phyloP scores from a whole-genome alignment of 805 yeast species.

The Kazachstania africana region DNA sequence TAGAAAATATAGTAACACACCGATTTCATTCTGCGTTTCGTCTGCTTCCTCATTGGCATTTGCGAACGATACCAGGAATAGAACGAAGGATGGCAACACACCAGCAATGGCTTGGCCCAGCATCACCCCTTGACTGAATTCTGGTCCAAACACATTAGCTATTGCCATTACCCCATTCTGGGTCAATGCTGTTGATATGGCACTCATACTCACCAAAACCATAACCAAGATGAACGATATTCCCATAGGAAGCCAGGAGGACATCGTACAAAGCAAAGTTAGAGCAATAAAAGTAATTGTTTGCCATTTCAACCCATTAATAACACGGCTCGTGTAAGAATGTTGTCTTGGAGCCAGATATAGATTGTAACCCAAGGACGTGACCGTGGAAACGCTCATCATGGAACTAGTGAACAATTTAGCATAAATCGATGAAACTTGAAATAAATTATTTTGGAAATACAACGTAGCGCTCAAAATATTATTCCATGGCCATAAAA shows the following conservation, averaged over 20 bases:
- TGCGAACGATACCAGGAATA: conserved; percentile 36
- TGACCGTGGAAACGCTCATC: conserved; percentile 75
- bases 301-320: conserved; percentile 49
- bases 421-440: conserved; percentile 37
- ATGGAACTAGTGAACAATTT: conserved; percentile 64
- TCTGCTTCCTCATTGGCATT: conserved; percentile 4
- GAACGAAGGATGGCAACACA: conserved; percentile 63
- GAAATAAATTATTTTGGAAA: conserved; percentile 48
- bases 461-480: conserved; percentile 78
- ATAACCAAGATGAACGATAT: conserved; percentile 39
- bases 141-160: conserved; percentile 62
- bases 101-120: conserved; percentile 95
- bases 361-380: conserved; percentile 48
- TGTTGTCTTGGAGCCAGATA: conserved; percentile 55
- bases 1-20: conserved; percentile 28
- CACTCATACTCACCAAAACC: conserved; percentile 49
- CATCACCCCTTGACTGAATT: conserved; percentile 80
- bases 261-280: conserved; percentile 27
- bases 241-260: conserved; percentile 11
- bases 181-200: conserved; percentile 68
- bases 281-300: conserved; percentile 44
- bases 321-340: conserved; percentile 44
- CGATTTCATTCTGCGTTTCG: conserved; percentile 10
- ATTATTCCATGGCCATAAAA: conserved; percentile 96
- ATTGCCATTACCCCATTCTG: conserved; percentile 89